Conservation (phyloP, 2,329 filamentous ascomycete genomes). For the Aspergillus jensenii region DNA sequence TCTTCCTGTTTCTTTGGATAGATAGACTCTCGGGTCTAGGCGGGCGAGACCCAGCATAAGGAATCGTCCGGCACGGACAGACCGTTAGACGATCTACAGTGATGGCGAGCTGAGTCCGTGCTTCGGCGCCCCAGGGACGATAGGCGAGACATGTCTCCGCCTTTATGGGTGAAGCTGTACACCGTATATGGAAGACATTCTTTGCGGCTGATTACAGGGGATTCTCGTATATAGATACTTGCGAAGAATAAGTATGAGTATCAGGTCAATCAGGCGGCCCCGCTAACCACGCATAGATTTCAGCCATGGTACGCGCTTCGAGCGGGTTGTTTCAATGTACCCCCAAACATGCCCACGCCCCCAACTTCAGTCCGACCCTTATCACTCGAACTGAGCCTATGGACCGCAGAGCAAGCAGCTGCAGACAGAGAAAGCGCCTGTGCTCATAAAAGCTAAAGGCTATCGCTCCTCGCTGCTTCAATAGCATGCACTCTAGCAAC, state of each 20-base stretch:
- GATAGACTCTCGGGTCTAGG: too few species aligned
- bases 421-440: background rate
- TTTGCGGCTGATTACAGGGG: too few species aligned
- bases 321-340: background rate
- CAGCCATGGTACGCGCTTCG: background rate
- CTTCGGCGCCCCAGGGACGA: background rate
- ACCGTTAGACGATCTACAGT: background rate
- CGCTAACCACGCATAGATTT: slow-evolving; percentile 2
- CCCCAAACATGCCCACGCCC: background rate
- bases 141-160: background rate
- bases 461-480: background rate
- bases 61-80: background rate
- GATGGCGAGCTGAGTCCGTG: background rate
- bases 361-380: background rate
- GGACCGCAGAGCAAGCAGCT: background rate
- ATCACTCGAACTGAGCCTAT: background rate
- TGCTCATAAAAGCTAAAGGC: background rate
- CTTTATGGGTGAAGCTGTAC: background rate
- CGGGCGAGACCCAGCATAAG: too few species aligned
- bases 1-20: too few species aligned
- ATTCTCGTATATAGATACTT: too few species aligned
- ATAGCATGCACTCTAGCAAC: background rate
- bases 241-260: too few species aligned
- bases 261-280: background rate
- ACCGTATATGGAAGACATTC: too few species aligned